phyloP scores from a whole-genome alignment of 2,329 filamentous ascomycete species.

The Colletotrichum sp. region DNA sequence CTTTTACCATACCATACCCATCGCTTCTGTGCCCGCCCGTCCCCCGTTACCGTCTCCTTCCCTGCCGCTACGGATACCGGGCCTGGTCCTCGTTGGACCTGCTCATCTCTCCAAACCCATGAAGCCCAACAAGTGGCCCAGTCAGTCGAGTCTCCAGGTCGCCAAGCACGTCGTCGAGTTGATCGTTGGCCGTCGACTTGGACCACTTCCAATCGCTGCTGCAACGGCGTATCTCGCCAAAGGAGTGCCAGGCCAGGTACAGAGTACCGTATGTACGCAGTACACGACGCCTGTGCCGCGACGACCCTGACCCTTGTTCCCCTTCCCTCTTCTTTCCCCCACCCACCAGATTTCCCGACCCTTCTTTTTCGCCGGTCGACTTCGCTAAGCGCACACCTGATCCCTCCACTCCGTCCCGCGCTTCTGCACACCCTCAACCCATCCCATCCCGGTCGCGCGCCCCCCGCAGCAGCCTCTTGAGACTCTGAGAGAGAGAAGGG shows the following conservation, averaged over 20 bases:
- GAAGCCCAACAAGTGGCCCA: neutral
- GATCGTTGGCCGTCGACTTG: neutral
- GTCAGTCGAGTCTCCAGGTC: neutral
- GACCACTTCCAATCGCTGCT: neutral
- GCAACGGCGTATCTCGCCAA: slow-evolving; percentile 1
- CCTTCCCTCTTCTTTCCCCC: neutral
- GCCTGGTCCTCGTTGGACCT: neutral
- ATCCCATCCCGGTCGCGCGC: neutral
- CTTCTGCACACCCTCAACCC: neutral
- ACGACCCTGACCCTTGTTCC: slow-evolving; percentile 1
- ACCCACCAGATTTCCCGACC: slow-evolving; percentile 12
- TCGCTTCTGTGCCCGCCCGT: slow-evolving; percentile 3
- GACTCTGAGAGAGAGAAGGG: neutral
- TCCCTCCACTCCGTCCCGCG: slow-evolving; percentile 9
- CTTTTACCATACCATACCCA: neutral
- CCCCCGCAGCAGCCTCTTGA: neutral
- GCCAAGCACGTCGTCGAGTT: neutral
- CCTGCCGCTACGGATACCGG: neutral
- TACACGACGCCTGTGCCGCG: neutral
- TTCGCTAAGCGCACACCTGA: slow-evolving; percentile 8
- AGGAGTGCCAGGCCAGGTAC: neutral
- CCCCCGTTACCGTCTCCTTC: neutral
- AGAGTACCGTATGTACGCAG: neutral
- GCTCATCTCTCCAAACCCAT: slow-evolving; percentile 9
- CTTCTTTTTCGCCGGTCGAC: slow-evolving; percentile 8